A percentile compares a stretch with the other conserved stretches of the same genome.
These are phyloP conservation scores for Ilyonectria mors-panacis DNA, from an alignment of 2,329 filamentous ascomycete species.

Conservation along the genomic window DNA sequence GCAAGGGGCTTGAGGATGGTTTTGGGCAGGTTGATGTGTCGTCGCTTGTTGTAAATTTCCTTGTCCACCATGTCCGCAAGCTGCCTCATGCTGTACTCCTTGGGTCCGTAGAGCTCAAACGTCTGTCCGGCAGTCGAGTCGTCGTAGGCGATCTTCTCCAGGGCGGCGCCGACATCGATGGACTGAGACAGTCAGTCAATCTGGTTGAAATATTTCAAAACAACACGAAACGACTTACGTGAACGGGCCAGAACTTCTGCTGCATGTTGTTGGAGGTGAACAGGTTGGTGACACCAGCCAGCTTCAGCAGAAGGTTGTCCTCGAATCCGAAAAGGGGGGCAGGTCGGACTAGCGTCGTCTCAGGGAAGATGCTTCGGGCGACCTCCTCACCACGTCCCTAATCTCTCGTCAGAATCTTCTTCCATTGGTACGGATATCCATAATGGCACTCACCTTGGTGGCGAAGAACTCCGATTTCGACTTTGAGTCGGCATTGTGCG, in stretches of 20 bases:
- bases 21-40: conserved; percentile 94
- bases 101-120: conserved; percentile 94
- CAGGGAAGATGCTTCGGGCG: conserved; percentile 90
- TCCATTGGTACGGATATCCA: neutral
- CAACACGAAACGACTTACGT: conserved; percentile 69
- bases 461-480: conserved; percentile 91
- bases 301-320: conserved; percentile 89
- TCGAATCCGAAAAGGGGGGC: conserved; percentile 96
- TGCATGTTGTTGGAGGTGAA: conserved; percentile 95
- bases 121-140: conserved; percentile 92
- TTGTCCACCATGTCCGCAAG: conserved; percentile 90
- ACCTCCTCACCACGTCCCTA: conserved; percentile 86
- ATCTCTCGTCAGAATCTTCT: conserved; percentile 34
- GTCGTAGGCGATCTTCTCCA: conserved; percentile 92
- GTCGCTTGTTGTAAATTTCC: conserved; percentile 91
- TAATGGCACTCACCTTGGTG: conserved; percentile 77
- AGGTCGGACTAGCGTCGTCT: conserved; percentile 96
- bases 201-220: neutral
- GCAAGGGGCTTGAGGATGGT: conserved; percentile 81
- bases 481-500: conserved; percentile 86
- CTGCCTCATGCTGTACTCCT: conserved; percentile 90
- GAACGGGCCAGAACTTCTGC: conserved; percentile 91
- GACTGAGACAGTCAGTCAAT: conserved; percentile 64
- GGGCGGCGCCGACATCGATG: conserved; percentile 89
- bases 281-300: conserved; percentile 85